Evolutionary conservation across 495 filamentous ascomycete genomes (phyloP).

Genomic region (Lasiosphaeria miniovina): DNA sequence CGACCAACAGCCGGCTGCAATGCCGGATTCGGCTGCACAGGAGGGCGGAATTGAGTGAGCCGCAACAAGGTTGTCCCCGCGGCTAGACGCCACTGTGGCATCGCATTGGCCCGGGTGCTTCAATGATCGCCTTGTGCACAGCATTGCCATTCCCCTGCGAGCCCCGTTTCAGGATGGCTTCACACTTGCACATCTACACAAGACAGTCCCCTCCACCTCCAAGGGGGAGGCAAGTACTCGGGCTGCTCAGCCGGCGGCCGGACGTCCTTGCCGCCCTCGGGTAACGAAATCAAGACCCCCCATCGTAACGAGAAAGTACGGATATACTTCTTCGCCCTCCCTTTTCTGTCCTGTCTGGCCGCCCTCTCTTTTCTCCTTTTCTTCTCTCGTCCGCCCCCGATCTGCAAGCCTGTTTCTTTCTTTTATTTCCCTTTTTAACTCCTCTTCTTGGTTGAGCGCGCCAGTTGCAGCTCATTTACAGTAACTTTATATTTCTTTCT

Average conservation of each 20-base stretch:
- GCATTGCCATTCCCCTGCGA: constrained; percentile 11
- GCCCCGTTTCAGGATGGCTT: constrained; percentile 29
- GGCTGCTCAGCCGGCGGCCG: not conserved
- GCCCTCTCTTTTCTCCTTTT: constrained; percentile 15
- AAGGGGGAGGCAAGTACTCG: not conserved
- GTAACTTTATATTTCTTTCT: not conserved
- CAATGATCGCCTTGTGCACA: constrained; percentile 15
- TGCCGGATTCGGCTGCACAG: not conserved
- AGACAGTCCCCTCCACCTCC: not conserved
- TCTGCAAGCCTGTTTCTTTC: constrained; percentile 17
- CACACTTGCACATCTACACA: constrained; percentile 18
- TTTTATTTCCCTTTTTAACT: constrained; percentile 13
- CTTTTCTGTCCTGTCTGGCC: constrained; percentile 7
- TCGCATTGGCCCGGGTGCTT: constrained; percentile 18
- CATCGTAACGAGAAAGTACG: too few species aligned
- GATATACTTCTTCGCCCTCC: constrained; percentile 9
- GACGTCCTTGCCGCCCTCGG: not conserved
- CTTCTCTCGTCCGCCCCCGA: constrained; percentile 21
- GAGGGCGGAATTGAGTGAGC: constrained; percentile 15
- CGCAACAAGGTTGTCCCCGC: not conserved
- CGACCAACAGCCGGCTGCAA: not conserved
- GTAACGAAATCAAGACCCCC: not conserved
- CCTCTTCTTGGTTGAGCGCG: constrained; percentile 18
- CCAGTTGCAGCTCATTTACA: constrained; percentile 20
- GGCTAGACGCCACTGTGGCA: not conserved